Conservation (phyloP, 2,329 filamentous ascomycete species). For the Stagonosporopsis chrysanthemi region DNA sequence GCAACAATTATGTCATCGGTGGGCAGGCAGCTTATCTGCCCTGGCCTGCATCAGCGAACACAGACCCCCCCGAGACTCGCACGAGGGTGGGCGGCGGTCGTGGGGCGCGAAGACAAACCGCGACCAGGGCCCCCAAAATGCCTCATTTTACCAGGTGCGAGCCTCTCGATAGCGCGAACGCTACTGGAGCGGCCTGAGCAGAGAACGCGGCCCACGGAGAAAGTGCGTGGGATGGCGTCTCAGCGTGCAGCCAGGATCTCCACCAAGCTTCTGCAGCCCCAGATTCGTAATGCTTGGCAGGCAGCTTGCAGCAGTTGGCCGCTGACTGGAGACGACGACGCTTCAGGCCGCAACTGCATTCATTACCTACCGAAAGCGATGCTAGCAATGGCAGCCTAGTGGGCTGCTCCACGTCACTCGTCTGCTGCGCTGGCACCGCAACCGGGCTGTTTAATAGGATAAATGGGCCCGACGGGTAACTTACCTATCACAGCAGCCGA, state of each 20-base stretch:
- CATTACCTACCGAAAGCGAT: slow-evolving; percentile 19
- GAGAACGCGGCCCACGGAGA: slow-evolving; percentile 10
- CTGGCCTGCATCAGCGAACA: slow-evolving; percentile 1
- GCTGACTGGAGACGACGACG: slow-evolving; percentile 11
- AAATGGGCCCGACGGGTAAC: slow-evolving; percentile 13
- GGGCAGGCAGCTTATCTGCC: slow-evolving; percentile 15
- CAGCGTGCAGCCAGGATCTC: slow-evolving; percentile 10
- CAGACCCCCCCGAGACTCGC: slow-evolving; percentile 16
- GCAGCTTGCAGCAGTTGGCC: slow-evolving; percentile 12
- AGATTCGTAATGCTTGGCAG: slow-evolving; percentile 17
- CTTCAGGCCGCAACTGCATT: slow-evolving; percentile 15
- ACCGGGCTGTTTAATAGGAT: slow-evolving; percentile 10
- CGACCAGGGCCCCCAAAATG: slow-evolving; percentile 18
- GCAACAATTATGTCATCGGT: slow-evolving; percentile 21
- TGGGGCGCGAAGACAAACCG: slow-evolving; percentile 17
- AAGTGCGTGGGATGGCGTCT: slow-evolving; percentile 21
- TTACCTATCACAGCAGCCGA: slow-evolving; percentile 21
- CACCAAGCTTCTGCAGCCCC: slow-evolving; percentile 19
- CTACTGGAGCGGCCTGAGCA: slow-evolving; percentile 15
- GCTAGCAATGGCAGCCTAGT: slow-evolving; percentile 10
- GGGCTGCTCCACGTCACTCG: slow-evolving; percentile 18
- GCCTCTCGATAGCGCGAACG: slow-evolving; percentile 20
- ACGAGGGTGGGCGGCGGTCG: slow-evolving; percentile 12
- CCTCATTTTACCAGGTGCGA: slow-evolving; percentile 20
- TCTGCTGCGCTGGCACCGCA: slow-evolving; percentile 11